Evolutionary conservation across 2,329 filamentous ascomycete species (phyloP), one percentile per base, ranked within the genome.

Genomic region (Pestalotiopsis fici): DNA sequence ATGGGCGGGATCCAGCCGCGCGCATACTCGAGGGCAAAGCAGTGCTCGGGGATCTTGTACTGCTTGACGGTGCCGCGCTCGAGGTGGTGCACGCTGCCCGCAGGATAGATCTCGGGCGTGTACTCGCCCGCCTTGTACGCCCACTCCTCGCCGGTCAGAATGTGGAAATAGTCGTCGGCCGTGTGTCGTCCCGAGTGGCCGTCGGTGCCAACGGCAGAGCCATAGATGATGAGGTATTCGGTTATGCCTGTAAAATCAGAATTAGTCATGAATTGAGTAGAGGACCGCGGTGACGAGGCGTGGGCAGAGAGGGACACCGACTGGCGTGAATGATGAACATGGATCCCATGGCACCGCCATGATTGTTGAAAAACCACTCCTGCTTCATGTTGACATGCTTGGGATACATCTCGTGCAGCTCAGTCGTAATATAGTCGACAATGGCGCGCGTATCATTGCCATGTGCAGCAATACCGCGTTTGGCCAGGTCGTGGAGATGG

Each of bases 101-200:
- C 80, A 0, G 87, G 85, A 82, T 94, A 95, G 69, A 92, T 81
- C 80, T 93, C 91, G 37, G 90, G 83, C 77, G 87, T 85, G 79
- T 88, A 93, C 70, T 84, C 77, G 71, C 91, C 91, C 2, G 90
- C 88, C 4, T 88, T 85, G 83, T 94, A 95, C 71, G 93, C 92
- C 74, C 88, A 85, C 81, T 97, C 90, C 73, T 90, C 89, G 73
- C 94, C 94, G 37, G 85, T 84, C 35, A 97, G 86, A 84, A 97
- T 97, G 85, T 95, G 89, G 86, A 97, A 97, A 86, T 96, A 97
- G 85, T 97, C 94, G 82, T 97, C 93, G 18, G 94, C 94, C 13
- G 93, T 95, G 86, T 97, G 94, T 61, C 94, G 92, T 70, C 94
- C 94, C 1, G 89, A 89, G 85, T 97, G 94, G 69, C 94, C 94